These are phyloP conservation scores for Botryobasidium botryosum DNA, from an alignment of 768 basidiomycete genomes.

Conservation along the genomic window DNA sequence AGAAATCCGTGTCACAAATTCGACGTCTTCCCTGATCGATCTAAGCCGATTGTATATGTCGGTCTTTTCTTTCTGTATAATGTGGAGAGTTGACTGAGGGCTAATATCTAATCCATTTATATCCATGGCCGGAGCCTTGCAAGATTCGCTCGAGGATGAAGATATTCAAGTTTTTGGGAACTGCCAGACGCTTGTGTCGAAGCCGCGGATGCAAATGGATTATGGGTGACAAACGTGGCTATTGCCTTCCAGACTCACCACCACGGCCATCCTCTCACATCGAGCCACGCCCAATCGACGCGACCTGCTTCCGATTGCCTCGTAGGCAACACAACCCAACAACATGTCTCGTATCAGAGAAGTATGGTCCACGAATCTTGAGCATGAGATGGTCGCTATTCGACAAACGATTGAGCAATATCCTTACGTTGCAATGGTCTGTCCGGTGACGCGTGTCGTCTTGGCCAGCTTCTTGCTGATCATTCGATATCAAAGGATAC, in stretches of 20 bases:
- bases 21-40: constrained; percentile 63
- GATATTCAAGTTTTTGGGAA: too few relatives aligned
- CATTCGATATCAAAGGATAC: constrained; percentile 50
- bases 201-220: too few relatives aligned
- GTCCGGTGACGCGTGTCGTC: constrained; percentile 12
- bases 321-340: too few relatives aligned
- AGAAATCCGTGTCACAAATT: constrained; percentile 44
- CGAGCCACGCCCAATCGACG: too few relatives aligned
- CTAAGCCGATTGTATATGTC: constrained; percentile 80
- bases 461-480: constrained; percentile 9
- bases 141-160: background rate
- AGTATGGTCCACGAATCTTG: constrained; percentile 90
- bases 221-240: too few relatives aligned
- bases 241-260: too few relatives aligned
- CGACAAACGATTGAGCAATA: constrained; percentile 77
- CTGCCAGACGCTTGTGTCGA: too few relatives aligned
- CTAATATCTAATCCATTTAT: too few relatives aligned
- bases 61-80: constrained; percentile 10
- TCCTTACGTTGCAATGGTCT: constrained; percentile 88
- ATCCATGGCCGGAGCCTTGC: too few relatives aligned
- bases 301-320: too few relatives aligned
- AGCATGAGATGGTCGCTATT: constrained; percentile 78
- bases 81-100: too few relatives aligned
- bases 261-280: too few relatives aligned
- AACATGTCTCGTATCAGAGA: constrained; percentile 48